Evolutionary conservation across 176 grass and related monocot genomes (phyloP).

Genomic region (Tillandsia leiboldiana): DNA sequence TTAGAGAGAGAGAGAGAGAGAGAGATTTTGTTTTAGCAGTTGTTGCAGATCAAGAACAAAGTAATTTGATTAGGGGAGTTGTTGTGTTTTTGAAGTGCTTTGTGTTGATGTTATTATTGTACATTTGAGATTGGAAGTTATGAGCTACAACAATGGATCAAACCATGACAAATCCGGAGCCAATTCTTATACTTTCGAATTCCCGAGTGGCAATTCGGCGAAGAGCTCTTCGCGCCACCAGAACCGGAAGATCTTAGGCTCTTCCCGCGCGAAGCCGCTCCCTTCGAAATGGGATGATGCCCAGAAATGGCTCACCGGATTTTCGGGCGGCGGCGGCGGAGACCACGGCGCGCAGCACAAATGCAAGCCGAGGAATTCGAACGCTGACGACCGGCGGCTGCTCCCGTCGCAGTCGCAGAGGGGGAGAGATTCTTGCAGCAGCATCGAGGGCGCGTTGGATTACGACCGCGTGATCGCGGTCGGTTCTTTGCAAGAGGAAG

Average conservation of each 20-base stretch:
- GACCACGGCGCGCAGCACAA: slow-evolving; percentile 23
- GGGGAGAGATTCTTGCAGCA: slow-evolving; percentile 81
- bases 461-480: slow-evolving; percentile 33
- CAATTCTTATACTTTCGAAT: too few relatives aligned
- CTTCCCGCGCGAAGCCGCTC: slow-evolving; percentile 50
- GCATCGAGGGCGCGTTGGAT: slow-evolving; percentile 58
- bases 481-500: slow-evolving; percentile 29
- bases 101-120: too few relatives aligned
- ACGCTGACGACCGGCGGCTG: slow-evolving; percentile 67
- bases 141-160: too few relatives aligned
- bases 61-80: too few relatives aligned
- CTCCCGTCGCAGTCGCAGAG: slow-evolving; percentile 59
- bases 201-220: too few relatives aligned
- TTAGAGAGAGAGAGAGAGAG: too few relatives aligned
- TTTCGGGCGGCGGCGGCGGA: slow-evolving; percentile 28
- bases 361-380: slow-evolving; percentile 62
- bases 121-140: too few relatives aligned
- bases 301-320: slow-evolving; percentile 82
- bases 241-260: slow-evolving; percentile 28
- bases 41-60: too few relatives aligned
- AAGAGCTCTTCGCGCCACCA: too few relatives aligned
- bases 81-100: too few relatives aligned
- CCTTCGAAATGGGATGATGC: slow-evolving; percentile 98
- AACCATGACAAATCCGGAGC: too few relatives aligned
- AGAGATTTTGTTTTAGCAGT: too few relatives aligned